Evolutionary conservation across 805 yeast species (phyloP), one percentile per base, ranked within the genome.

Genomic region (Saturnispora mendoncae): DNA sequence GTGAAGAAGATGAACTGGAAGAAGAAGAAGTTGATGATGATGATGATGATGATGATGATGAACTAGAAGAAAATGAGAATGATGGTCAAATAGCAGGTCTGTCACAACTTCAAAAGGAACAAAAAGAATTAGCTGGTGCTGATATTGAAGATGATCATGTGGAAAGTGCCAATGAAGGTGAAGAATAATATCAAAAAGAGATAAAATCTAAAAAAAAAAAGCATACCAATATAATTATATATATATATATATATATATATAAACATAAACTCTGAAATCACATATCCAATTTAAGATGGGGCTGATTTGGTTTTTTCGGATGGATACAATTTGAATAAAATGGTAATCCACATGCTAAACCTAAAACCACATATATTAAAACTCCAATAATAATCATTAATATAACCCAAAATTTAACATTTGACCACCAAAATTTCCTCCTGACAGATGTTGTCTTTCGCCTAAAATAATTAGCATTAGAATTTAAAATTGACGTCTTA

Each of bases 401-500:
- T 4, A 65, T 39, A 1, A 62, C 53, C 46, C 67, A 56, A 45
- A 72, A 68, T 46, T 64, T 72, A 42, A 71, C 61, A 42, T 73
- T 78, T 38, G 72, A 68, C 71, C 80, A 72, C 88, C 94, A 82
- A 73, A 84, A 68, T 45, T 68, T 71, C 29, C 84, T 65, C 50
- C 75, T 76, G 27, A 84, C 70, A 39, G 70, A 66, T 19, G 71
- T 74, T 1, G 94, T 80, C 45, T 76, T 71, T 48, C 80, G 75
- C 49, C 84, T 77, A 57, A 85, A 85, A 21, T 80, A 71, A 61
- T 67, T 72, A 7, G 92, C 75, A 27, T 76, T 74, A 30, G 73
- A 69, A 49, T 78, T 83, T 58, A 85, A 69, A 40, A 77, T 68
- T 46, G 82, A 80, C 1, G 95, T 86, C 57, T 85, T 85, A 57